Evolutionary conservation across 2,329 filamentous ascomycete species (phyloP), one percentile per base, ranked within the genome.

Genomic region (Aspergillus tanneri): DNA sequence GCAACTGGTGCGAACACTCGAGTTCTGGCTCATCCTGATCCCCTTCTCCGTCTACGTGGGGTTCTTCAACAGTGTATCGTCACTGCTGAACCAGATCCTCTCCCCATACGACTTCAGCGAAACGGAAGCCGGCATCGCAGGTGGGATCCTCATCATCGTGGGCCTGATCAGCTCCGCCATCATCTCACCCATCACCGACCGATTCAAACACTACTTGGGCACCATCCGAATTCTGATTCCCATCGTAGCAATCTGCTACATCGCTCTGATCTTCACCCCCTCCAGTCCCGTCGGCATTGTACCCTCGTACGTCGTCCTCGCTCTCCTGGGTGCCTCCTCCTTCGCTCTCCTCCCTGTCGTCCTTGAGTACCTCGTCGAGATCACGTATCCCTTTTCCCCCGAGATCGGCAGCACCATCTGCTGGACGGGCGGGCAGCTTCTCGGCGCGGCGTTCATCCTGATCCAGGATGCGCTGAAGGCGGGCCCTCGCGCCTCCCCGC

Each of bases 41-140:
- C 86, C 91, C n/a, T 97, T 92, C 72, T 74, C 81, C 55, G 71
- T 91, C 60, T 96, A 90, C 69, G 88, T 96, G 52, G 90, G 87
- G 60, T 86, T 93, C 74, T 99, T 99, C 83, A 97, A 97, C 77
- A 87, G 87, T 57, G 77, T 91, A 57, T 95, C 90, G 41, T 87
- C 87, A 2, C 81, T 97, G 1, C 78, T 97, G 8, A 95, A 92
- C 73, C 92, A 96, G 66, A 88, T 97, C 65, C 81, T 97, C 55
- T 76, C 82, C 30, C 93, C 93, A 0, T 92, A 96, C 72, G 87
- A 83, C 61, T 95, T 90, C 78, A 80, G 75, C 50, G 87, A 95
- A 66, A 86, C 86, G 55, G 80, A 96, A 47, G 88, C 92, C 18
- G 93, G 93, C 25, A 91, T 97, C 61, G 90, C 86, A 9, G 93